Evolutionary conservation across 2,329 filamentous ascomycete species (phyloP).

Genomic region (Exophiala alcalophila): DNA sequence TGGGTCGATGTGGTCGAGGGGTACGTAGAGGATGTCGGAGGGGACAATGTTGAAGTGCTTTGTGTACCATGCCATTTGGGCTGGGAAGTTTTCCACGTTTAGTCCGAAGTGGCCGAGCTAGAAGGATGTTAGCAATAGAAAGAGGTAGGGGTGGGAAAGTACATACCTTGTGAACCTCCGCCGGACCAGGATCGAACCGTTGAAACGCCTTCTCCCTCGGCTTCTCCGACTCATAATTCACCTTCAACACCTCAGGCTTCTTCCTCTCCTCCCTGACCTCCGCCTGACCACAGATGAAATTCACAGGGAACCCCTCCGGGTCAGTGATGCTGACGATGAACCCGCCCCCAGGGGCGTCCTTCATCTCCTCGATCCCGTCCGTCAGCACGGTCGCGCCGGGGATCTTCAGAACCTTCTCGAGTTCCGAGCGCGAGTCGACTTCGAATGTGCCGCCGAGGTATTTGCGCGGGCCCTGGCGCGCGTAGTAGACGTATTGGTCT

Average conservation of each 20-base stretch:
- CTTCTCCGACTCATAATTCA: slow-evolving; percentile 41
- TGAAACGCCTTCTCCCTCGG: slow-evolving; percentile 41
- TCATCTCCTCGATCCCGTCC: slow-evolving; percentile 29
- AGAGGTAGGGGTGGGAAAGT: not conserved
- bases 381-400: slow-evolving; percentile 22
- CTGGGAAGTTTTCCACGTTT: slow-evolving; percentile 39
- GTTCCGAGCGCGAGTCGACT: slow-evolving; percentile 43
- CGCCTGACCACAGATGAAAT: slow-evolving; percentile 30
- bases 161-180: slow-evolving; percentile 47
- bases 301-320: slow-evolving; percentile 32
- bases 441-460: slow-evolving; percentile 45
- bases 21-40: slow-evolving; percentile 45
- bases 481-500: slow-evolving; percentile 47
- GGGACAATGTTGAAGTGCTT: slow-evolving; percentile 48
- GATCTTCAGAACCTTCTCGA: slow-evolving; percentile 37
- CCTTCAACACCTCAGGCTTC: slow-evolving; percentile 34
- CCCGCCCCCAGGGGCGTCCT: slow-evolving; percentile 30
- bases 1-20: slow-evolving; percentile 21
- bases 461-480: slow-evolving; percentile 39
- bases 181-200: slow-evolving; percentile 47
- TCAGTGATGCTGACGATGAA: slow-evolving; percentile 30
- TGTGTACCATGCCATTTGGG: slow-evolving; percentile 45
- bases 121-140: slow-evolving; percentile 1
- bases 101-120: slow-evolving; percentile 49
- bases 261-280: slow-evolving; percentile 20